These are phyloP conservation scores for Hericium coralloides DNA, from an alignment of 768 basidiomycete species.

Conservation along the genomic window DNA sequence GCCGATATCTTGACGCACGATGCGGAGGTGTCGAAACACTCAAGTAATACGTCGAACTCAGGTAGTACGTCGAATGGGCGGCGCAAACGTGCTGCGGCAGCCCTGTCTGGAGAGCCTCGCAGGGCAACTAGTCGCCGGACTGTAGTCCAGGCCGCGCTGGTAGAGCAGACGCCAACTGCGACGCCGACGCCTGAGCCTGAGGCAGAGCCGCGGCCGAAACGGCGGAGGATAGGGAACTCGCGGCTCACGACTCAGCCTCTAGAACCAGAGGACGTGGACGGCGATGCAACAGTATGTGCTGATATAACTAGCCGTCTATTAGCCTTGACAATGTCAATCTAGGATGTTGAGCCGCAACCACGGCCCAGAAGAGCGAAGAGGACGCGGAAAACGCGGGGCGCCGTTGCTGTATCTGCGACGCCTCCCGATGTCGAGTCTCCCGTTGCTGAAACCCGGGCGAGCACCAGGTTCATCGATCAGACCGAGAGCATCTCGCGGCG, in stretches of 20 bases:
- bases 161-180: conserved; percentile 40
- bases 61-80: not conserved
- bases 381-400: conserved; percentile 24
- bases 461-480: conserved; percentile 19
- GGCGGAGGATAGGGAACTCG: conserved; percentile 20
- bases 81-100: not conserved
- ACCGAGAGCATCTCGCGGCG: conserved; percentile 17
- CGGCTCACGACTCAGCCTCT: conserved; percentile 14
- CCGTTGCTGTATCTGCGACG: conserved; percentile 18
- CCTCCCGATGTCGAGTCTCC: conserved; percentile 17
- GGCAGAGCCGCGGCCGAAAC: conserved; percentile 22
- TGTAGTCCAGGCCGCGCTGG: conserved; percentile 27
- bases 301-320: too few relatives aligned
- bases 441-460: conserved; percentile 2
- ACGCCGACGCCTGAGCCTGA: conserved; percentile 71
- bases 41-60: too few relatives aligned
- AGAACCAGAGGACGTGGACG: not conserved
- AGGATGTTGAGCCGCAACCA: conserved; percentile 24
- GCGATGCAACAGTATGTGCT: not conserved
- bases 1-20: conserved; percentile 77
- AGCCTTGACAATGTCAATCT: not conserved
- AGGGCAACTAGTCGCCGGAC: conserved; percentile 8
- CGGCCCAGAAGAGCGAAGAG: conserved; percentile 21
- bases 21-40: conserved; percentile 27
- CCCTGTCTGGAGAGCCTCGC: not conserved